A percentile compares a stretch with the other conserved stretches of the same genome.
Evolutionary conservation across 129 eudicot species (phyloP).

Genomic region (Escallonia herrerae): DNA sequence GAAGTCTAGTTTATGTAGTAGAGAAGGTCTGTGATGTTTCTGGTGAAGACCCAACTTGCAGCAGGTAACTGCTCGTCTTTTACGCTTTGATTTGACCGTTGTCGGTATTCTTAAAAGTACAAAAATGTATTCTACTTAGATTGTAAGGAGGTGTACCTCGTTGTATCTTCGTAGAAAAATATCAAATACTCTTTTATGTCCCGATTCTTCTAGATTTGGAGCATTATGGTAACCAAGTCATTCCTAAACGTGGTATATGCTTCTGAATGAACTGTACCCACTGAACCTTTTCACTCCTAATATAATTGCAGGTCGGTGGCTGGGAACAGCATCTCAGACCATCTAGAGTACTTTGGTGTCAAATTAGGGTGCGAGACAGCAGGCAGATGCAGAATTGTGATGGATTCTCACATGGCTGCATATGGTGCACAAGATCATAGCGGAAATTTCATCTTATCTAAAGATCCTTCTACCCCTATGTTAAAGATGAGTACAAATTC

Average conservation of each 20-base stretch:
- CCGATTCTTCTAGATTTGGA: neutral
- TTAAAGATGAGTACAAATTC: constrained; percentile 21
- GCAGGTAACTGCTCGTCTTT: constrained; percentile 47
- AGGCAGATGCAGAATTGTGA: constrained; percentile 57
- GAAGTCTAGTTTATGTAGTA: constrained; percentile 51
- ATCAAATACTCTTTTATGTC: neutral
- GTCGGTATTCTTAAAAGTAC: neutral
- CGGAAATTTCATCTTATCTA: constrained; percentile 62
- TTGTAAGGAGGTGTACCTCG: neutral
- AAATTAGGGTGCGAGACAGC: constrained; percentile 60
- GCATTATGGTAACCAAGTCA: neutral
- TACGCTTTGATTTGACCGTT: neutral
- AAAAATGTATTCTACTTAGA: neutral
- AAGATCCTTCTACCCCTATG: constrained; percentile 31
- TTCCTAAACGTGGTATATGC: neutral
- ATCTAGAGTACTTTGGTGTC: constrained; percentile 65
- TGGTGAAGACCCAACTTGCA: constrained; percentile 94
- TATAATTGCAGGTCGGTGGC: constrained; percentile 66
- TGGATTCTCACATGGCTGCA: constrained; percentile 38
- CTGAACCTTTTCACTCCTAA: constrained; percentile 2
- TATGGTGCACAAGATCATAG: constrained; percentile 38
- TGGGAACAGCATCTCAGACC: constrained; percentile 83
- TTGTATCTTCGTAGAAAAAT: neutral
- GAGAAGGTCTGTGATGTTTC: constrained; percentile 87
- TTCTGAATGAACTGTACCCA: no score